Evolutionary conservation across 208 protist species (phyloP), one percentile per base, ranked within the genome.

Genomic region (Kentomonas sorsogonicus): DNA sequence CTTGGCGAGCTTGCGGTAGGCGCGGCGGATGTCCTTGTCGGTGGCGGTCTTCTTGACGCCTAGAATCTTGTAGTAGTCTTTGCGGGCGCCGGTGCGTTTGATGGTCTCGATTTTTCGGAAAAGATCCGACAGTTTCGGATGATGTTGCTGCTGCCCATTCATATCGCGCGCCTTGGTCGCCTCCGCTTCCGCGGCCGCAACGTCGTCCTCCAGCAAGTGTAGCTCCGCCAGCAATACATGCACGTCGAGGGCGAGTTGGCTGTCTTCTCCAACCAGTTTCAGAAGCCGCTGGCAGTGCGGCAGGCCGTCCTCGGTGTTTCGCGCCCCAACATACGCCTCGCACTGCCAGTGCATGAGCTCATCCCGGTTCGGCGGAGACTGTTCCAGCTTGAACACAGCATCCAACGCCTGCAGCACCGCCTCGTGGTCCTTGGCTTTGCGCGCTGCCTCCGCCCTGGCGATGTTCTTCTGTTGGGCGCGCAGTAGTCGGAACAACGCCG

Each of bases 21-120:
- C 93, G 18, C 86, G 86, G 11, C 85, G 92, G 20, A 97, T 96
- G 36, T 96, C 88, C 47, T 83, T 41, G 29, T 64, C 29, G 20
- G 66, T 67, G 7, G 93, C 86, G 9, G 76, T 84, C 63, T 89
- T 95, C 53, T 79, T 74, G 16, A 97, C 68, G 3, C 83, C 89
- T n/a, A 97, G 61, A 31, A 96, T 87, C 59, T 92, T 92, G 72
- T 97, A 97, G 56, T 96, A 96, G 58, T 97, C 86, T 61, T 96
- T 96, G 23, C 91, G 74, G 22, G 66, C 43, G 2, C 57, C 78
- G 15, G 31, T 57, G 7, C 78, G 74, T 51, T 73, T 73, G 41
- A 91, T 41, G 5, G 75, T 79, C 46, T 87, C 83, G 33, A 91
- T 71, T 40, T 70, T 83, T 4, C 50, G 60, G 45, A 38, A 27